These are phyloP conservation scores for Acanthamoeba divionensis DNA, from an alignment of 208 protist species.

Conservation along the genomic window DNA sequence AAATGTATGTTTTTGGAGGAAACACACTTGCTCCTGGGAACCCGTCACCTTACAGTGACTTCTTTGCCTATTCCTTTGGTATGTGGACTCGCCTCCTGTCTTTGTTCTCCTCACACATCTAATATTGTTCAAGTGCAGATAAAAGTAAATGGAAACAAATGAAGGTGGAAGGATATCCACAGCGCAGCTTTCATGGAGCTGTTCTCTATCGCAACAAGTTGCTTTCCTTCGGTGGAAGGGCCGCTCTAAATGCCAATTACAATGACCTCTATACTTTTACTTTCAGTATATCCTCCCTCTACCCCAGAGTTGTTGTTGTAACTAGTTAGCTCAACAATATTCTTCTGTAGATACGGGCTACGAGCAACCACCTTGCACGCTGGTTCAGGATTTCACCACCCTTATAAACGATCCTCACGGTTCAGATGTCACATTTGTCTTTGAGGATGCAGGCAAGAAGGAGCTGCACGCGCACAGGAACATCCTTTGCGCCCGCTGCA, in stretches of 20 bases:
- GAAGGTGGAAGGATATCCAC: not conserved
- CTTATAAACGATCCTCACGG: constrained; percentile 37
- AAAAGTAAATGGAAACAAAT: constrained; percentile 20
- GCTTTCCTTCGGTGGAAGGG: constrained; percentile 14
- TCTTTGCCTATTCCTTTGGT: constrained; percentile 39
- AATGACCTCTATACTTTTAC: constrained; percentile 25
- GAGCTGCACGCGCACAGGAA: not conserved
- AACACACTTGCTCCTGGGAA: too few species aligned
- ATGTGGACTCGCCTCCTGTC: not conserved
- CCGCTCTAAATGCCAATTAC: not conserved
- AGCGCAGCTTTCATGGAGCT: constrained; percentile 20
- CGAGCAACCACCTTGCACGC: constrained; percentile 17
- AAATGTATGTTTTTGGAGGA: constrained; percentile 43
- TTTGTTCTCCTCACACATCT: not conserved
- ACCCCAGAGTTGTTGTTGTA: not conserved
- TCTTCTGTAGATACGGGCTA: constrained; percentile 20
- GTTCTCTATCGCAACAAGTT: not conserved
- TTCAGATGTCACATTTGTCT: constrained; percentile 10
- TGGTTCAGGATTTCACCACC: not conserved
- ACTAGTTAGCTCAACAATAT: not conserved
- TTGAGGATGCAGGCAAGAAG: not conserved
- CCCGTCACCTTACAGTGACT: not conserved
- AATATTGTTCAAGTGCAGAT: not conserved
- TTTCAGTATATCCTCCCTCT: not conserved
- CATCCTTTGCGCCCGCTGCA: constrained; percentile 48